These are phyloP conservation scores for Quercus dentata DNA, from an alignment of 306 rosid species.

Conservation along the genomic window DNA sequence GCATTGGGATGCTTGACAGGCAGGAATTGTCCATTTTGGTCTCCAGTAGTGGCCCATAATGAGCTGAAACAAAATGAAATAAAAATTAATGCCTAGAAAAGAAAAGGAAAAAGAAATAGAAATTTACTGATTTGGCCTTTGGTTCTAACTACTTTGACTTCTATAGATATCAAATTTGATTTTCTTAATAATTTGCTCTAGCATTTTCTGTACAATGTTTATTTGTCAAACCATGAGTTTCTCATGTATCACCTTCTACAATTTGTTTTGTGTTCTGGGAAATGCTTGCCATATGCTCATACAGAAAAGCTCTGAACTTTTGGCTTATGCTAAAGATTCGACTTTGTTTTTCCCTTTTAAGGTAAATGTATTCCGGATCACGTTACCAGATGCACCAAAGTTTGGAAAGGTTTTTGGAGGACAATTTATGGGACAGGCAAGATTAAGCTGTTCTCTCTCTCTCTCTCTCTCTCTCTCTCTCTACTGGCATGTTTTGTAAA, in stretches of 20 bases:
- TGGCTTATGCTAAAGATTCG: not conserved
- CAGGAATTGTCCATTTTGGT: not conserved
- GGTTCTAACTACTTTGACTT: not conserved
- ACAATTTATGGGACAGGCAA: conserved; percentile 85
- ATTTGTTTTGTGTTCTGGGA: not conserved
- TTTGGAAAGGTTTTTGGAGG: conserved; percentile 95
- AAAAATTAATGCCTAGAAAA: not conserved
- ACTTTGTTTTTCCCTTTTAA: conserved; percentile 25
- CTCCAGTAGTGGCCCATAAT: not conserved
- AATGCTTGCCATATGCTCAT: not conserved
- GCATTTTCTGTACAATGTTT: not conserved
- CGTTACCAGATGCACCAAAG: conserved; percentile 69
- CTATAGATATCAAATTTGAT: not conserved
- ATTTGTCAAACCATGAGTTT: not conserved
- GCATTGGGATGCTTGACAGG: not conserved
- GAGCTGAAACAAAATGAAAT: not conserved
- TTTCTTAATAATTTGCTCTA: not conserved
- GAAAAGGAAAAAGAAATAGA: not conserved
- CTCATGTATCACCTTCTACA: not conserved
- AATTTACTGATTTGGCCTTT: not conserved
- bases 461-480: not conserved
- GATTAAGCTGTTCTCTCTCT: conserved; percentile 20
- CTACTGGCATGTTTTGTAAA: not conserved
- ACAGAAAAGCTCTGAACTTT: not conserved
- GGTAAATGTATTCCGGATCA: conserved; percentile 85